Evolutionary conservation across 2,329 filamentous ascomycete species (phyloP).

Genomic region (Helotiales sp.): DNA sequence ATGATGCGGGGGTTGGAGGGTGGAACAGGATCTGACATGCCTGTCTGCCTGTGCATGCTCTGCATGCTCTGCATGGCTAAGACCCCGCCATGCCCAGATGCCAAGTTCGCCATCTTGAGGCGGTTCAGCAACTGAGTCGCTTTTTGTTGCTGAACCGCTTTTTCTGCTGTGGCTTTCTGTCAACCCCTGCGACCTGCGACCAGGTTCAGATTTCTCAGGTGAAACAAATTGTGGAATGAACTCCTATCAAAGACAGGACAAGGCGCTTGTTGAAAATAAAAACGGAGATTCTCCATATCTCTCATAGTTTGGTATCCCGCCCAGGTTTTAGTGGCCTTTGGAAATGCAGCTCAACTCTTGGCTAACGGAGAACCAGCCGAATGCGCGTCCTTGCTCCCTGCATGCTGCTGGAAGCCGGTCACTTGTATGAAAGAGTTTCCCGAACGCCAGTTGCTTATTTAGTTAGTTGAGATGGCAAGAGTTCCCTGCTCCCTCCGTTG

Average conservation of each 20-base stretch:
- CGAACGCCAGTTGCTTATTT: too few relatives aligned
- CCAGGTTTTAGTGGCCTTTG: slow-evolving; percentile 2
- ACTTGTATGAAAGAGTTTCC: neutral
- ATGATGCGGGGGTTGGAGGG: neutral
- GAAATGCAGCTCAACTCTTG: slow-evolving; percentile 1
- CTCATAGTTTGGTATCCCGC: neutral
- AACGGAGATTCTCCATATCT: neutral
- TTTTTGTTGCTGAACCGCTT: neutral
- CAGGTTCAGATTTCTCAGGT: neutral
- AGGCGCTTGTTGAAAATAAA: neutral
- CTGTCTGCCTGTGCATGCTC: too few relatives aligned
- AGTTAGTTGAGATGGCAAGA: too few relatives aligned
- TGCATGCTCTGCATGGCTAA: slow-evolving; percentile 1
- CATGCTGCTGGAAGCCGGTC: neutral
- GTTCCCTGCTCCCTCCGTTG: too few relatives aligned
- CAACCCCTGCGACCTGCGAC: too few relatives aligned
- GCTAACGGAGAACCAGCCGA: slow-evolving; percentile 6
- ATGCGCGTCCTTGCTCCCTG: neutral
- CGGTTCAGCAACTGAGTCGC: too few relatives aligned
- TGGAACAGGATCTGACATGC: neutral
- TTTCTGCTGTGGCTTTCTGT: neutral
- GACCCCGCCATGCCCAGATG: slow-evolving; percentile 6
- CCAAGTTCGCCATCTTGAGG: neutral
- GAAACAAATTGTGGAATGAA: slow-evolving; percentile 2
- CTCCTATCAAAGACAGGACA: neutral